Base-by-base conservation (phyloP, 2,329 filamentous ascomycete genomes). In the Neonectria neomacrospora region DNA sequence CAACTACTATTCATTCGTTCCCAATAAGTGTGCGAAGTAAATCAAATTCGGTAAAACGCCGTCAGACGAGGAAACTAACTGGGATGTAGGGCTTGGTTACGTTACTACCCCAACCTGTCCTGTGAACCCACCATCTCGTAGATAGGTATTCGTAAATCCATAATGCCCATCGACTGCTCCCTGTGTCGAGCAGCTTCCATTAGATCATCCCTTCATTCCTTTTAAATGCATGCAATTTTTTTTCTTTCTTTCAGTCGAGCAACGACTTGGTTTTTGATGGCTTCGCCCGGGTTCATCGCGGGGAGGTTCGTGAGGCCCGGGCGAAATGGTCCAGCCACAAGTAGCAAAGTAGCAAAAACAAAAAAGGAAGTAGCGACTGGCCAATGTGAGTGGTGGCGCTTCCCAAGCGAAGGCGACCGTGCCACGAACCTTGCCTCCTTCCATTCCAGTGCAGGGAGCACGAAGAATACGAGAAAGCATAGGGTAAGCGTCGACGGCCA, bases 21-120 rank as follows among this genome's bases (percentile, higher is more conserved):
- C 52, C n/a, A 23, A 18, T 20, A 22, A 53, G n/a, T 30, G 41
- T 22, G 32, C 18, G 20, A 44, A 48, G 12, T 41, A 20, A 44
- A 39, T 14, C 18, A n/a, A 57, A 18, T 10, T 26, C 22, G 47
- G 57, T 58, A 18, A 62, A 61, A 63, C 48, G 50, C 54, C 59
- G 12, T 22, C 34, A n/a, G 16, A 42, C 34, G 42, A 54, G 44
- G 22, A n/a, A 48, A 42, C 7, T n/a, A 9, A 26, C 32, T 8
- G 34, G 39, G 42, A 48, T 58, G 48, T 28, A 48, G 23, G 45
- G 14, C 28, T 18, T 30, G 30, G 39, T 20, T 32, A 20, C 47
- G 39, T 22, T 18, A 28, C 20, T 11, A 3, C n/a, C 45, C 45
- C 8, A 18, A 11, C n/a, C 16, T 34, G 14, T 44, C 39, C 37